Conservation (phyloP, 2,329 filamentous ascomycete species). For the Penicillium sp. region DNA sequence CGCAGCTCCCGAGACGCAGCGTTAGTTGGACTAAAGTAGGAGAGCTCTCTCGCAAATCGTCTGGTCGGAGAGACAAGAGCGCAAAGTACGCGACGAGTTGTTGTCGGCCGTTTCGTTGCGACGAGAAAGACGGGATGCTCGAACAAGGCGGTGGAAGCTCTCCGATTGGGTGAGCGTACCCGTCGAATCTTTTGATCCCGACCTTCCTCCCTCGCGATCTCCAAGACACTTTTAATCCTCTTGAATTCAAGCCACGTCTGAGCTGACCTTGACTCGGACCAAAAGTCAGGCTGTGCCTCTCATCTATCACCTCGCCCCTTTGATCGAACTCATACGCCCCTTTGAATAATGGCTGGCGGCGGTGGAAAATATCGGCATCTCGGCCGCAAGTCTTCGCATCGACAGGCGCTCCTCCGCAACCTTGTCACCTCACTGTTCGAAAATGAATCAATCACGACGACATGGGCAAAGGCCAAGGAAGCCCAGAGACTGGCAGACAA, state of each 20-base stretch:
- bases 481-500: constrained; percentile 90
- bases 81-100: background rate
- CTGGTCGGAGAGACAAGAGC: background rate
- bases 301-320: background rate
- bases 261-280: background rate
- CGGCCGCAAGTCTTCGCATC: constrained; percentile 76
- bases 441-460: constrained; percentile 89
- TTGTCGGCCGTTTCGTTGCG: background rate
- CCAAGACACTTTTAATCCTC: background rate
- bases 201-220: constrained; percentile 5
- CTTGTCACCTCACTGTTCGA: constrained; percentile 90
- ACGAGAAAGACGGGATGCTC: constrained; percentile 13
- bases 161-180: constrained; percentile 30
- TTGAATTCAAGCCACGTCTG: background rate
- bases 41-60: background rate
- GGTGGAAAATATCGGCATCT: constrained; percentile 84
- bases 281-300: background rate
- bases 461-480: constrained; percentile 96
- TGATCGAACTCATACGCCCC: background rate
- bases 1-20: background rate
- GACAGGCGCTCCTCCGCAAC: constrained; percentile 89
- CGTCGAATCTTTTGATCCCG: constrained; percentile 30
- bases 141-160: constrained; percentile 21
- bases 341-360: constrained; percentile 69
- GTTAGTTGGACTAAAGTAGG: no score